Conservation (phyloP, 768 basidiomycete species). For the Suillus ampliporus region DNA sequence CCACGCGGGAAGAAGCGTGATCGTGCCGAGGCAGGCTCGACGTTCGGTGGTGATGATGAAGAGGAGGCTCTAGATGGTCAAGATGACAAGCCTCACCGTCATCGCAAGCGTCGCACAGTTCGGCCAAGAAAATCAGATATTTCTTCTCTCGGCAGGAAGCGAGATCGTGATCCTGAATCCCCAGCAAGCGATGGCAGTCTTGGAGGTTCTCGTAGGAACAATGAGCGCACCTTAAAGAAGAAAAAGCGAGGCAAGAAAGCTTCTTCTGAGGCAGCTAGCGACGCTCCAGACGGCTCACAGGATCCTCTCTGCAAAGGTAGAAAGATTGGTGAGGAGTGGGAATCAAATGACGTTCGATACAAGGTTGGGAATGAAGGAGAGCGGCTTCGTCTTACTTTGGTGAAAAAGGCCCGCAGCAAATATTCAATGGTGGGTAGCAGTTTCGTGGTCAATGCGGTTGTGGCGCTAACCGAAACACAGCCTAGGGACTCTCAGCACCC, state of each 20-base stretch:
- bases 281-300: slow-evolving; percentile 51
- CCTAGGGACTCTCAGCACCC: slow-evolving; percentile 81
- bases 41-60: slow-evolving; percentile 64
- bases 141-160: slow-evolving; percentile 62
- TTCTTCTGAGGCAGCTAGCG: slow-evolving; percentile 42
- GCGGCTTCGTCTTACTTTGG: slow-evolving; percentile 68
- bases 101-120: slow-evolving; percentile 63
- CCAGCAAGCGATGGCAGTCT: slow-evolving; percentile 39
- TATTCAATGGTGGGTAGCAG: slow-evolving; percentile 68
- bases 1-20: slow-evolving; percentile 74
- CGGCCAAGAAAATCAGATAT: slow-evolving; percentile 58
- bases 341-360: slow-evolving; percentile 68
- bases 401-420: slow-evolving; percentile 72
- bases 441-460: slow-evolving; percentile 5
- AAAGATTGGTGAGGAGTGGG: slow-evolving; percentile 79
- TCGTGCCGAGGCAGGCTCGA: slow-evolving; percentile 73
- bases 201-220: slow-evolving; percentile 18
- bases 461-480: slow-evolving; percentile 41
- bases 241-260: slow-evolving; percentile 62
- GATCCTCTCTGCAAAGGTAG: slow-evolving; percentile 61
- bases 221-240: slow-evolving; percentile 31
- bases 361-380: slow-evolving; percentile 76
- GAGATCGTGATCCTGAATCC: slow-evolving; percentile 62
- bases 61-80: slow-evolving; percentile 41
- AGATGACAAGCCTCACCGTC: slow-evolving; percentile 49